Evolutionary conservation across 106 monocot species (phyloP).

Genomic region (Allium cepa): DNA sequence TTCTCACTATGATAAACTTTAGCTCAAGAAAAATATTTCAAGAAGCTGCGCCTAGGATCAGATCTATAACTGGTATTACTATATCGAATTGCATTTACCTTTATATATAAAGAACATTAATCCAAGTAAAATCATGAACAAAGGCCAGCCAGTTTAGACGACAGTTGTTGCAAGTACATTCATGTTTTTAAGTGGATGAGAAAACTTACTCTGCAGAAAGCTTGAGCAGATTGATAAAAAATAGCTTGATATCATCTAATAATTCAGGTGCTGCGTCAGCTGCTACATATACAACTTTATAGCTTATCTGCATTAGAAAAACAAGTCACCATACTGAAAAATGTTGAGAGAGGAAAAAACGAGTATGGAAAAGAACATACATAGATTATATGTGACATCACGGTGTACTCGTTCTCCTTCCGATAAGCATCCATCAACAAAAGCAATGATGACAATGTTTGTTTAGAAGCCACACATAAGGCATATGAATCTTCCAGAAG

Average conservation of each 20-base stretch:
- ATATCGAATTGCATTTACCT: no score
- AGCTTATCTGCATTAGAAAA: slow-evolving; percentile 44
- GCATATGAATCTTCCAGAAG: slow-evolving; percentile 86
- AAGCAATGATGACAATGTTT: slow-evolving; percentile 62
- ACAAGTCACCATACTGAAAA: slow-evolving; percentile 1
- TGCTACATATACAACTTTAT: slow-evolving; percentile 34
- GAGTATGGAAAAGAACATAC: slow-evolving; percentile 24
- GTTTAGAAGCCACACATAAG: slow-evolving; percentile 72
- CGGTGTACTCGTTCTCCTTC: slow-evolving; percentile 69
- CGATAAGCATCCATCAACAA: slow-evolving; percentile 57
- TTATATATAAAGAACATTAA: neutral
- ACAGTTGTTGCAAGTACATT: no score
- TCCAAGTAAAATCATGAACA: neutral
- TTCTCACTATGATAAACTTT: no score
- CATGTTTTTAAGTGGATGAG: neutral
- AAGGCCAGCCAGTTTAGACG: no score
- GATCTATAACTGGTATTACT: no score
- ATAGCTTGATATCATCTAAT: slow-evolving; percentile 37
- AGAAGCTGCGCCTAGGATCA: no score
- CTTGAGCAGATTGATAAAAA: slow-evolving; percentile 57
- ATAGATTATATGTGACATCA: slow-evolving; percentile 59
- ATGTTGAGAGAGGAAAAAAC: neutral
- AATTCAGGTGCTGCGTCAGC: slow-evolving; percentile 72
- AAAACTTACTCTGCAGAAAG: slow-evolving; percentile 49
- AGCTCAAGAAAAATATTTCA: no score